phyloP scores from a whole-genome alignment of 495 filamentous ascomycete genomes.

The Neurospora discreta region DNA sequence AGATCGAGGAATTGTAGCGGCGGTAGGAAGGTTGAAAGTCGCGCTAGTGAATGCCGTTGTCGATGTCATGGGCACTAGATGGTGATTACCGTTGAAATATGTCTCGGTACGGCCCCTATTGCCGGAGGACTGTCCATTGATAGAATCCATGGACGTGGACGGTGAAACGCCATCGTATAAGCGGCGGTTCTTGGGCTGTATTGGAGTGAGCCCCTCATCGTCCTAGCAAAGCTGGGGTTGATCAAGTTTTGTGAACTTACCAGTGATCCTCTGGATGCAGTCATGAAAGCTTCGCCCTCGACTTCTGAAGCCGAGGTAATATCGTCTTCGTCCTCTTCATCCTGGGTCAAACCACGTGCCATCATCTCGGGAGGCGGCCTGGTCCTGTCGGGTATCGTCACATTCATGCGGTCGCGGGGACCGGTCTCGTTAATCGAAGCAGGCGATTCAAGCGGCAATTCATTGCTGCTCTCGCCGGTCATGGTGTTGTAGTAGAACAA shows the following conservation, averaged over 20 bases:
- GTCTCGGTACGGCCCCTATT: conserved; percentile 33
- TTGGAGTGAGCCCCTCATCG: background rate
- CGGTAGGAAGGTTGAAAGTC: conserved; percentile 41
- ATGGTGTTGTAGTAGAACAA: conserved; percentile 98
- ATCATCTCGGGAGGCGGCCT: conserved; percentile 87
- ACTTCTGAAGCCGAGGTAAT: conserved; percentile 73
- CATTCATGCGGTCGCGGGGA: conserved; percentile 75
- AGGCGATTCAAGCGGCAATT: conserved; percentile 85
- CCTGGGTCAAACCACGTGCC: conserved; percentile 69
- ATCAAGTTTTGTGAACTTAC: conserved; percentile 24
- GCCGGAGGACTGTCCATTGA: conserved; percentile 48
- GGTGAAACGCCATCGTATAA: conserved; percentile 73
- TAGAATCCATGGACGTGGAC: conserved; percentile 83
- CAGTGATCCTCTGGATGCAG: conserved; percentile 36
- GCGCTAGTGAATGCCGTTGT: conserved; percentile 57
- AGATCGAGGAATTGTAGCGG: conserved; percentile 57
- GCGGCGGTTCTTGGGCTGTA: conserved; percentile 45
- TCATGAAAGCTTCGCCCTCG: conserved; percentile 49
- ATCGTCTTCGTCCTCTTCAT: conserved; percentile 76
- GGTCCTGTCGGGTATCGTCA: conserved; percentile 81
- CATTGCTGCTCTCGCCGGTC: conserved; percentile 85
- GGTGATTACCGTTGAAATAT: conserved; percentile 34
- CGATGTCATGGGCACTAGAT: conserved; percentile 46
- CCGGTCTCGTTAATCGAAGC: conserved; percentile 70
- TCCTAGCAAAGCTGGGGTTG: background rate